Conservation (phyloP, 1,139 yeast species). For the Entelexis paramagnoliae region DNA sequence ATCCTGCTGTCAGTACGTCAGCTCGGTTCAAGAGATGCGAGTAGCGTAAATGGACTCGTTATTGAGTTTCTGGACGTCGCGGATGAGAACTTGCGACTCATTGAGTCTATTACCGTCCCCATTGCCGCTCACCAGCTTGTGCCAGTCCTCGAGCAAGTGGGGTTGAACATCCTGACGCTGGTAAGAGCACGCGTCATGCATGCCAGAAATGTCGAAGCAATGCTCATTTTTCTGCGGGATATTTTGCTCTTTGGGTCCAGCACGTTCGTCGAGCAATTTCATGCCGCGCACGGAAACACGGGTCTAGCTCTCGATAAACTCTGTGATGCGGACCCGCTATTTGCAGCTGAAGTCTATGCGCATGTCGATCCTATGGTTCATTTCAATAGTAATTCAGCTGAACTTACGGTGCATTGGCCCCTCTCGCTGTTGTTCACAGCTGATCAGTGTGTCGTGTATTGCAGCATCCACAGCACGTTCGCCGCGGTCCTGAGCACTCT, state of each 20-base stretch:
- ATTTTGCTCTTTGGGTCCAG: slow-evolving; percentile 12
- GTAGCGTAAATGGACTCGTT: background rate
- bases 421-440: background rate
- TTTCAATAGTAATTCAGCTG: background rate
- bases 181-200: background rate
- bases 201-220: background rate
- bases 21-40: background rate
- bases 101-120: background rate
- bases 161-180: background rate
- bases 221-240: slow-evolving; percentile 4
- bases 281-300: background rate
- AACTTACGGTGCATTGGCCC: background rate
- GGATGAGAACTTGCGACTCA: background rate
- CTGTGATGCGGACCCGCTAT: background rate
- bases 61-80: background rate
- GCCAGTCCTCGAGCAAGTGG: background rate
- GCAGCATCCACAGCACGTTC: slow-evolving; percentile 6
- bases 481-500: background rate
- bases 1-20: background rate
- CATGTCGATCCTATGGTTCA: background rate
- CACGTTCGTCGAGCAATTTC: background rate
- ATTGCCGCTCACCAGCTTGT: background rate
- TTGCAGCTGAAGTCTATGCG: background rate
- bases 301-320: background rate
- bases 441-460: slow-evolving; percentile 9